Evolutionary conservation across 768 basidiomycete genomes (phyloP), one percentile per base, ranked within the genome.

Genomic region (Mrakia frigida): DNA sequence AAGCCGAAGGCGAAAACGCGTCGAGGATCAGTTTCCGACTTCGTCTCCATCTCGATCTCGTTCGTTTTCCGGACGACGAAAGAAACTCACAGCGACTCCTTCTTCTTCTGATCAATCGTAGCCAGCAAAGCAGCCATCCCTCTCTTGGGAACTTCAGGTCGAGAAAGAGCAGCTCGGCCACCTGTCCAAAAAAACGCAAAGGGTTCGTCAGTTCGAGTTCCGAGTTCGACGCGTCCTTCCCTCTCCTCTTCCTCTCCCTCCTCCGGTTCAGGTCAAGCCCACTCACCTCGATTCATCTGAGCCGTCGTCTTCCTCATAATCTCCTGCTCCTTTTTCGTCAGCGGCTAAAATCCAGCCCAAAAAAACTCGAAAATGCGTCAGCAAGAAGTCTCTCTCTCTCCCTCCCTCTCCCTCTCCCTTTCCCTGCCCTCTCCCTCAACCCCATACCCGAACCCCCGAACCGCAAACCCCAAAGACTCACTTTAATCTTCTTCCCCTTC

Each of bases 201-300:
- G n/a, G 25, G 31, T n/a, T 4, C 10, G 33, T n/a, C 35, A 72
- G 21, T 16, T 39, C 21, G 18, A 21, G 18, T 21, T 69, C 13
- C 21, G 18, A 21, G 18, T 21, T 69, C 13, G 70, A 71, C 52
- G n/a, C 18, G 33, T 43, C 16, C 46, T n/a, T 43, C 18, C 6
- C 46, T 6, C 13, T 59, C n/a, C 37, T 18, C 46, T 50, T 6
- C 18, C 18, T 50, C n/a, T 56, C 53, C 23, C n/a, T 25, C 13
- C 21, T 56, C 56, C 25, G n/a, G 11, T 3, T 13, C 56, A 46
- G 6, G 52, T n/a, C n/a, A 35, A 33, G 21, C 28, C 18, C 14
- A 60, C 52, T n/a, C n/a, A 74, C 73, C 73, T 74, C 73, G 73
- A 14, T 65, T 67, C 73, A 74, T 65, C 23, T 37, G 31, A 6